Evolutionary conservation across 148 eudicot genomes (phyloP), one percentile per base, ranked within the genome.

Genomic region (Vaccinium macrocarpon): DNA sequence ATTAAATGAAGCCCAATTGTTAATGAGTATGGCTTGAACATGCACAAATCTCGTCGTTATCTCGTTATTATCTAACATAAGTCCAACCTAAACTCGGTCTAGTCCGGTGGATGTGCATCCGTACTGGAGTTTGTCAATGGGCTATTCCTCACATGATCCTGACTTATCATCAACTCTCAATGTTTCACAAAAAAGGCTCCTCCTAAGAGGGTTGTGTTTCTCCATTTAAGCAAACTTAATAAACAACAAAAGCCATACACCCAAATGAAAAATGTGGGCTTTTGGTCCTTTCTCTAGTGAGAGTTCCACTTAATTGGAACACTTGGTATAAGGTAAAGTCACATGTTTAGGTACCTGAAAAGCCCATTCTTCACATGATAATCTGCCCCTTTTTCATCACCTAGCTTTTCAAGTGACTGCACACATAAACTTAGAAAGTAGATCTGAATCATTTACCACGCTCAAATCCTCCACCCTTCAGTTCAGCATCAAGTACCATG

Each of bases 281-380:
- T 71, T 27, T 16, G 52, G 79, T 46, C 32, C 78, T 32, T 52
- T 6, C 42, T n/a, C 3, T 10, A 75, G 51, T 38, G 6, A 29
- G 64, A 35, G 78, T 79, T 71, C 61, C 79, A 25, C 0, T 13
- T 42, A 12, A 68, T 66, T 73, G 82, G 59, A 84, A 78, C 49
- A 8, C 23, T 74, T 61, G 52, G 74, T 73, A 68, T 13, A 29
- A 16, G 42, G 18, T 68, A 18, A 13, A 29, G 73, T 68, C 73
- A 68, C 73, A 73, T 81, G 51, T 19, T 73, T 73, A 19, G 77
- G 23, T 10, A 73, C 50, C 23, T 42, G 25, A 73, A 73, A 42
- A 38, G 77, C 25, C 77, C 50, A 38, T 18, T 73, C 73, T 72
- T 84, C 89, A 87, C 89, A 87, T 86, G 89, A 56, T 3, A 80